Conservation (phyloP, 331 rosid genomes). For the Erythrophleum ivorense region DNA sequence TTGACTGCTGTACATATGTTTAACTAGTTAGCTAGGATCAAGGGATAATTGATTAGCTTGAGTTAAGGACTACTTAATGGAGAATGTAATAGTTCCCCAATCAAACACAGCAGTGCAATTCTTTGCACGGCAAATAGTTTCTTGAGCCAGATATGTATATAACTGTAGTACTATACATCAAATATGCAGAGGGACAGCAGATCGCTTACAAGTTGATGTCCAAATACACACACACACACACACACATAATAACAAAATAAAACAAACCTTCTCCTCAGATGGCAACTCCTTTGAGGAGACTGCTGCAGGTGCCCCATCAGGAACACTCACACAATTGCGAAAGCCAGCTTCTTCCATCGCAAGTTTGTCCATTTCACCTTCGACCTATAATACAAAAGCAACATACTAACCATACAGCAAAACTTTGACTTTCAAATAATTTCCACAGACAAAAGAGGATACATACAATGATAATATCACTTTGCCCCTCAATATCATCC, state of each 20-base stretch:
- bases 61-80: neutral
- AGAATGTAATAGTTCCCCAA: neutral
- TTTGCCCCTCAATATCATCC: constrained; percentile 77
- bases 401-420: constrained; percentile 37
- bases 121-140: neutral
- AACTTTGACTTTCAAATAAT: constrained; percentile 25
- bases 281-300: constrained; percentile 80
- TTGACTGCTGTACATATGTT: neutral
- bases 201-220: neutral
- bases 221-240: neutral
- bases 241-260: constrained; percentile 3
- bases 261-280: constrained; percentile 67
- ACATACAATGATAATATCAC: constrained; percentile 88
- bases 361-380: constrained; percentile 98
- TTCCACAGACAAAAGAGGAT: constrained; percentile 32
- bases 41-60: neutral
- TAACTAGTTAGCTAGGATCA: neutral
- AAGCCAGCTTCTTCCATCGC: constrained; percentile 99
- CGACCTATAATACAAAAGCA: constrained; percentile 65
- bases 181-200: neutral
- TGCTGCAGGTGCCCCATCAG: constrained; percentile 92
- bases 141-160: neutral
- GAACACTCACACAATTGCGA: constrained; percentile 92
- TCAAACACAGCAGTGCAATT: neutral
- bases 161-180: neutral